Conservation (phyloP, 768 basidiomycete species). For the Pulveroboletus sp. region DNA sequence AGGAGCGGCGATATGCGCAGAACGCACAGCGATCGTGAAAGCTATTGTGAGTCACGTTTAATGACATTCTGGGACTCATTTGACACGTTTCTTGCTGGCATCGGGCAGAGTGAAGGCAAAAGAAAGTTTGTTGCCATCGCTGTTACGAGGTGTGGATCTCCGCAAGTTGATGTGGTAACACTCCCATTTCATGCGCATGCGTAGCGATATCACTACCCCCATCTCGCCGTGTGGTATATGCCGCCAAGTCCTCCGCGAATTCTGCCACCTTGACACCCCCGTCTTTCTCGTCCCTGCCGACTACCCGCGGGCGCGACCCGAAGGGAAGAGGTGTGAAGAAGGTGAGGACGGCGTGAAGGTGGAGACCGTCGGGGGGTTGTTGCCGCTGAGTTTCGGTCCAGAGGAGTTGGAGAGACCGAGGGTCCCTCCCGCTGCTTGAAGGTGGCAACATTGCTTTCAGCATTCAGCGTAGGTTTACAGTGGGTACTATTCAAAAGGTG, state of each 20-base stretch:
- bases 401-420: conserved; percentile 64
- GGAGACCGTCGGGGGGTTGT: conserved; percentile 67
- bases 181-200: neutral
- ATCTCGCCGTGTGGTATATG: conserved; percentile 93
- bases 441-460: too few relatives aligned
- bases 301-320: conserved; percentile 45
- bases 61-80: neutral
- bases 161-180: neutral
- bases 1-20: conserved; percentile 90
- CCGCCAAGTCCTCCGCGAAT: conserved; percentile 87
- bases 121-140: conserved; percentile 72
- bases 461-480: too few relatives aligned
- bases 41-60: conserved; percentile 61
- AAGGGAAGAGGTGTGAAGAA: neutral
- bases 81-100: neutral
- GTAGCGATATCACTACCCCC: conserved; percentile 64
- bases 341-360: conserved; percentile 46
- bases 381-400: conserved; percentile 89
- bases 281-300: conserved; percentile 67
- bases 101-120: conserved; percentile 71
- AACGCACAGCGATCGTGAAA: conserved; percentile 93
- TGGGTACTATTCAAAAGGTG: too few relatives aligned
- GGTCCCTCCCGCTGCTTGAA: too few relatives aligned
- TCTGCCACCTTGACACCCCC: conserved; percentile 73
- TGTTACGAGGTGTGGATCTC: conserved; percentile 62